Base-by-base conservation (phyloP, 2,329 filamentous ascomycete species). In the Sclerotinia subarctica region DNA sequence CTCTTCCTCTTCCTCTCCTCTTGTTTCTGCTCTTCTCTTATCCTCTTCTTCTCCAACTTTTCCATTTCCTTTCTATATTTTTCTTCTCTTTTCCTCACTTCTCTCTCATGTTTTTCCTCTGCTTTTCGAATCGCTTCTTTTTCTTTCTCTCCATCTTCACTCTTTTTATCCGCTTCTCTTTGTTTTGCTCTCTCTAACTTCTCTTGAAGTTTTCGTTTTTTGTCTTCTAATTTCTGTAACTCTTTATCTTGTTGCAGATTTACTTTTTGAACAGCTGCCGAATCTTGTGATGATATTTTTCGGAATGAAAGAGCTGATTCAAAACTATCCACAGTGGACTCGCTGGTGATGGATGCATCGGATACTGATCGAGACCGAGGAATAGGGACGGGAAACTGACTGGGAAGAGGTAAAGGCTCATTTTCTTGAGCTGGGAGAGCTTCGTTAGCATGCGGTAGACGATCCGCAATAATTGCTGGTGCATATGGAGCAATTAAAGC, bases 11-110 rank as follows among this genome's bases (percentile, higher is more conserved):
- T 79, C 35, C 82, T 78, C 58, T 84, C 82, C 68, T 84, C 83
- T 1, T 84, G 83, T 77, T 89, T 90, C 72, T 81, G 82, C 69
- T 86, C 82, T 74, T 93, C 90, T 68, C 83, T 84, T 68, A 82
- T 81, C 59, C 86, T 85, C 79, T 87, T 87, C 71, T 87, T 84
- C 71, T 91, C 86, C 2, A 91, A 79, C 77, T 88, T 90, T 70
- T 80, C 80, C 57, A 90, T 80, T 74, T 92, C 89, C 17, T 83
- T 83, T 70, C 84, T 83, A 73, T 89, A 88, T 72, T 88, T 89
- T 58, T 88, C 88, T 72, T 90, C 86, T 64, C 89, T 86, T 75
- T 89, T 91, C 54, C 85, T 84, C 0, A 88, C 76, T 71, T 90
- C 87, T 59, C 81, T 82, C 57, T 87, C 84, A 76, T 91, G 87